Conservation (phyloP, 805 yeast genomes). For the Schwanniomyces vanrijiae region DNA sequence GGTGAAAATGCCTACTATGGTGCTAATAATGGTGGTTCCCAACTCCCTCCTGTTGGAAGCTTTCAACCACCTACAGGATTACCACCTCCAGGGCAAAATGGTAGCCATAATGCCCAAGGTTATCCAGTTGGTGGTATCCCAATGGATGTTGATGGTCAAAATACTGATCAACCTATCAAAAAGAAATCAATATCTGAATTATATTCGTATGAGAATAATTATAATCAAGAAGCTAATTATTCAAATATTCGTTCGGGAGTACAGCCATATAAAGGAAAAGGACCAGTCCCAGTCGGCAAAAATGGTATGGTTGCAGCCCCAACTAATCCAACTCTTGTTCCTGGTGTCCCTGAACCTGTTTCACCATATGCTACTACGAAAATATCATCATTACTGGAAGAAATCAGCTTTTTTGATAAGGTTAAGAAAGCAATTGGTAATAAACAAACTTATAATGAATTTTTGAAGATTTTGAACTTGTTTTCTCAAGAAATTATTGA, state of each 20-base stretch:
- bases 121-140: conserved; percentile 9
- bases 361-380: conserved; percentile 45
- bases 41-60: conserved; percentile 86
- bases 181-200: conserved; percentile 29
- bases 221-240: conserved; percentile 46
- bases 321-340: conserved; percentile 66
- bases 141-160: conserved; percentile 10
- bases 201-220: conserved; percentile 29
- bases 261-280: conserved; percentile 19
- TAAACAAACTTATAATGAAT: conserved; percentile 89
- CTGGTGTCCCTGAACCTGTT: conserved; percentile 84
- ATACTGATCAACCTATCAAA: conserved; percentile 10
- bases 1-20: conserved; percentile 24
- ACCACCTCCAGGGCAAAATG: conserved; percentile 24
- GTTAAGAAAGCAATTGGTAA: conserved; percentile 86
- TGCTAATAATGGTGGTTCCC: conserved; percentile 34
- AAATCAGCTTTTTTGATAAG: conserved; percentile 85
- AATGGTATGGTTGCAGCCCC: conserved; percentile 37
- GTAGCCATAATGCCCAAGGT: conserved; percentile 16
- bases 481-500: conserved; percentile 91
- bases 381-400: conserved; percentile 71
- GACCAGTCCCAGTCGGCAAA: conserved; percentile 10
- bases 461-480: conserved; percentile 81
- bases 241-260: conserved; percentile 45
- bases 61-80: conserved; percentile 65